Conservation (phyloP, 106 monocot species). For the Agapanthus africanus region DNA sequence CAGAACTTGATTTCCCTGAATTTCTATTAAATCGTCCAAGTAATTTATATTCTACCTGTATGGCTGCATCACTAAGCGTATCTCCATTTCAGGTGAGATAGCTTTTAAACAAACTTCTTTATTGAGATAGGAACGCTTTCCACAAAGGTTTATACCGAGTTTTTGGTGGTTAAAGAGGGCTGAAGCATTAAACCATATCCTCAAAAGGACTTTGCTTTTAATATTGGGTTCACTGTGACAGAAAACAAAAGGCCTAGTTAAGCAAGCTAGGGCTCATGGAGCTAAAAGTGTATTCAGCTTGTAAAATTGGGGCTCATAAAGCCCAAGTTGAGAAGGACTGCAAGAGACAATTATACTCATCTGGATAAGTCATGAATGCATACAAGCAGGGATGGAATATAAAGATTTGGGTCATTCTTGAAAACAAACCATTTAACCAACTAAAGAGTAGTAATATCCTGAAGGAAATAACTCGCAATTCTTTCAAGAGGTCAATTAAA, state of each 20-base stretch:
- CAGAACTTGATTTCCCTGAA: too few relatives aligned
- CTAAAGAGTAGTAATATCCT: background rate
- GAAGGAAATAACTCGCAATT: background rate
- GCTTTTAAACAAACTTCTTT: too few relatives aligned
- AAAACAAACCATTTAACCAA: background rate
- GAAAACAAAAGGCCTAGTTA: background rate
- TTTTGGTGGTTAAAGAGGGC: background rate
- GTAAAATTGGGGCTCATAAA: background rate
- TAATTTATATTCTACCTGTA: too few relatives aligned
- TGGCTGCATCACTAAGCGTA: too few relatives aligned
- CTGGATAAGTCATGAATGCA: background rate
- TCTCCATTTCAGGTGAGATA: too few relatives aligned
- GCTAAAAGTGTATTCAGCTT: too few relatives aligned
- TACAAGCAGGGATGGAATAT: background rate
- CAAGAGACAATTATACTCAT: too few relatives aligned
- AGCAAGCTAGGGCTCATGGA: background rate
- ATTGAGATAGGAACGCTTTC: too few relatives aligned
- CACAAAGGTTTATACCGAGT: background rate
- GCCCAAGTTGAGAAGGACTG: background rate
- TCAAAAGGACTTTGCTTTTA: background rate
- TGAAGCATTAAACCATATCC: background rate
- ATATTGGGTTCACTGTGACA: background rate
- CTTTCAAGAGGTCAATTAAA: background rate
- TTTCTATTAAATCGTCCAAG: too few relatives aligned
- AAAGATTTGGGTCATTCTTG: background rate